Base-by-base conservation (phyloP, 2,329 filamentous ascomycete species). In the Fusarium nodosum region DNA sequence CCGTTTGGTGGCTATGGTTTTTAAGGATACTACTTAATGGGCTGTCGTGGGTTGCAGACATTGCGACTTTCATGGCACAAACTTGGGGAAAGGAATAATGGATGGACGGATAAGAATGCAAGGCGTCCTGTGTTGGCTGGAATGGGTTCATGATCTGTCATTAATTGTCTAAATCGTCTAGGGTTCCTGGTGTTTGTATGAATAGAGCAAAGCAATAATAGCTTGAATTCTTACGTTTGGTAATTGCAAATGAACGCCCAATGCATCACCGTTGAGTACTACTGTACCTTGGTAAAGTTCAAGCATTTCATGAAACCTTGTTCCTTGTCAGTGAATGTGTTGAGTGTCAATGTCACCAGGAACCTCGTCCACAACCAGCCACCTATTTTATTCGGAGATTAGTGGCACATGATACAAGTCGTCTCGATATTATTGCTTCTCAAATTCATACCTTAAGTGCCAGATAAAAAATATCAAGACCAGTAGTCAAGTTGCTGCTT, bases 1-100 rank as follows among this genome's bases (percentile, higher is more conserved):
- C 76, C 12, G 78, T 76, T 12, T 80, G 78, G 75, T 69, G 73
- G 68, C 38, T 76, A 22, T 79, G 77, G 75, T 31, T 78, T 54
- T 51, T 69, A 22, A 68, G 61, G 50, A 69, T 60, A 56, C 10
- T 75, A 16, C 58, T 64, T 47, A 66, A 60, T 42, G 65, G 68
- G 13, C 48, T 79, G 47, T 63, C 66, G 31, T 79, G 77, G 77
- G 47, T 73, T 42, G 72, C 74, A 31, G 72, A 77, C 50, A 53
- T 76, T 56, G 60, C 72, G 26, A 64, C 76, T 47, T 55, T 77
- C 42, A 24, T 77, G 48, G 60, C 77, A 41, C 75, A 74, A 36
- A 46, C 60, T 28, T 51, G 53, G 57, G 38, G 44, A 28, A 47
- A 46, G 22, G 60, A 57, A 55, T 67, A 54, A 57, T 58, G 38